A percentile compares a stretch with the other conserved stretches of the same genome.
Evolutionary conservation across 805 yeast species (phyloP).

Genomic region (Myxozyma nipponensis): DNA sequence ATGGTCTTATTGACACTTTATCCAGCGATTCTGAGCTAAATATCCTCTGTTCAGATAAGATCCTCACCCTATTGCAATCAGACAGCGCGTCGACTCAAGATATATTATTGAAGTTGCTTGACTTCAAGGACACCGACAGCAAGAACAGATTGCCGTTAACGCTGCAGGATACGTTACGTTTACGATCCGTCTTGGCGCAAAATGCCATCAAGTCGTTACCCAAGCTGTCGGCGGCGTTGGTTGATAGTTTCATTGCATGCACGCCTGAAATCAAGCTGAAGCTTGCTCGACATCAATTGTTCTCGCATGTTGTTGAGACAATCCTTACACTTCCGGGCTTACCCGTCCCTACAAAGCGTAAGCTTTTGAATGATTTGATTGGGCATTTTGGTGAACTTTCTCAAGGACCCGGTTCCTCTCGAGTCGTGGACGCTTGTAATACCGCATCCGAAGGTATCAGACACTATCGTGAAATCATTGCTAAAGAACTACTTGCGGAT

Average conservation of each 20-base stretch:
- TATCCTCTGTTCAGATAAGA: neutral
- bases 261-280: conserved; percentile 60
- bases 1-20: neutral
- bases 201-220: conserved; percentile 6
- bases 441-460: conserved; percentile 67
- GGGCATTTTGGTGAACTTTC: conserved; percentile 57
- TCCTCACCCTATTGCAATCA: neutral
- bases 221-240: conserved; percentile 33
- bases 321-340: conserved; percentile 29
- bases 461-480: conserved; percentile 82
- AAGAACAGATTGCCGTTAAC: neutral
- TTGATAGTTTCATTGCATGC: conserved; percentile 57
- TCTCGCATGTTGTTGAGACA: conserved; percentile 73
- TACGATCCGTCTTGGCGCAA: conserved; percentile 14
- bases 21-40: neutral
- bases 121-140: neutral
- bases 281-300: conserved; percentile 85
- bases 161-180: conserved; percentile 16
- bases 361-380: conserved; percentile 61
- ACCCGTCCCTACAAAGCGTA: conserved; percentile 39
- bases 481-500: conserved; percentile 52
- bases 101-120: neutral
- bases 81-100: neutral
- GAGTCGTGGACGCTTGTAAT: conserved; percentile 83
- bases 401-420: conserved; percentile 88